phyloP scores from a whole-genome alignment of 2,329 filamentous ascomycete species.

The Verticillium nubilum region DNA sequence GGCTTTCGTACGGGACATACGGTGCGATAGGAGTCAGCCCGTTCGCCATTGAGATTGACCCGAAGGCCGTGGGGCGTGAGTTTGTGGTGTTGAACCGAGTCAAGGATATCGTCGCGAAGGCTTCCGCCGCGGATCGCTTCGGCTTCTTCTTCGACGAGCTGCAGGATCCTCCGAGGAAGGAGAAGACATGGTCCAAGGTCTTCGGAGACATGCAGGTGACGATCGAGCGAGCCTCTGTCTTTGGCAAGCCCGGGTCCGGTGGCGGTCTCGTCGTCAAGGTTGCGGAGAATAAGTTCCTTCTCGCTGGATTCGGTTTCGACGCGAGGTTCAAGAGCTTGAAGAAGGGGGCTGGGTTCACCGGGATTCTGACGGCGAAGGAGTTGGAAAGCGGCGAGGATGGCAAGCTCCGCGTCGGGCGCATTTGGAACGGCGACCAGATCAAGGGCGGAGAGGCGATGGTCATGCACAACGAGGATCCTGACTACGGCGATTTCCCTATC shows the following conservation, averaged over 20 bases:
- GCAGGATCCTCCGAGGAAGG: conserved; percentile 11
- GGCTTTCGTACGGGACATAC: conserved; percentile 32
- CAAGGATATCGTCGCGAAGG: conserved; percentile 16
- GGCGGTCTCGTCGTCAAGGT: conserved; percentile 31
- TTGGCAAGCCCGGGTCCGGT: conserved; percentile 29
- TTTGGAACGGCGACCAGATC: conserved; percentile 33
- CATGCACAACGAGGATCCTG: conserved; percentile 50
- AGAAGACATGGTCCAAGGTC: conserved; percentile 16
- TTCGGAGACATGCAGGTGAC: conserved; percentile 27
- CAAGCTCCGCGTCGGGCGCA: conserved; percentile 20
- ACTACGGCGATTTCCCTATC: conserved; percentile 51
- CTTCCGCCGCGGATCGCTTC: conserved; percentile 21
- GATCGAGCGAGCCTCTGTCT: conserved; percentile 30
- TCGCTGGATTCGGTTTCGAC: conserved; percentile 29
- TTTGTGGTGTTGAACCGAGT: conserved; percentile 22
- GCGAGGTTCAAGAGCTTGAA: conserved; percentile 21
- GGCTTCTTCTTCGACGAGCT: conserved; percentile 31
- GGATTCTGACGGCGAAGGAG: conserved; percentile 26
- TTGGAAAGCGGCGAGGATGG: conserved; percentile 26
- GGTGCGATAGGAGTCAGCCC: conserved; percentile 29
- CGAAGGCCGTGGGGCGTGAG: conserved; percentile 19
- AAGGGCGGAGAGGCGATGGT: conserved; percentile 37
- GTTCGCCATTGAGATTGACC: conserved; percentile 30
- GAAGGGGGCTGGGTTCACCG: conserved; percentile 24
- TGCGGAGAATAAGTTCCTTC: conserved; percentile 23